Evolutionary conservation across 75 land plant genomes (phyloP).

Genomic region (Gnetum montanum): DNA sequence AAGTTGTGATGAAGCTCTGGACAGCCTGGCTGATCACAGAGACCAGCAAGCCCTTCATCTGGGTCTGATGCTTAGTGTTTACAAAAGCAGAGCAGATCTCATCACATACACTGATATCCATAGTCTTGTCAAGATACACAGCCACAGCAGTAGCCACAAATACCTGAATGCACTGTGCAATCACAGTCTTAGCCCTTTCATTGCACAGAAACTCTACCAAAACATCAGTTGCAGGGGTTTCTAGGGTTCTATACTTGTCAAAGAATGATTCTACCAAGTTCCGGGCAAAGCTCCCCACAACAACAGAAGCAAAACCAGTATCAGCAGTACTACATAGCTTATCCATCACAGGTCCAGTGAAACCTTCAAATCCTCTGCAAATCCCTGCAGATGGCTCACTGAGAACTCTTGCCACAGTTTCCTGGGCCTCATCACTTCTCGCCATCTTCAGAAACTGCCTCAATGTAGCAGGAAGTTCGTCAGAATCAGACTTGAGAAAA

Average conservation of each 20-base stretch:
- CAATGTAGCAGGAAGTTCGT: slow-evolving; percentile 67
- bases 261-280: slow-evolving; percentile 47
- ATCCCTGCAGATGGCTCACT: slow-evolving; percentile 53
- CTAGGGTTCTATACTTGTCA: slow-evolving; percentile 3
- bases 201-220: slow-evolving; percentile 30
- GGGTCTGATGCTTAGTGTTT: slow-evolving; percentile 52
- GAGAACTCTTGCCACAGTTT: slow-evolving; percentile 31
- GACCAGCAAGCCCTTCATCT: slow-evolving; percentile 63
- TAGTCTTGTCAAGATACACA: slow-evolving; percentile 86
- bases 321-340: slow-evolving; percentile 60
- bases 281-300: slow-evolving; percentile 79
- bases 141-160: slow-evolving; percentile 79
- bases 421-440: slow-evolving; percentile 42
- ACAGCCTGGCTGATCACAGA: slow-evolving; percentile 69
- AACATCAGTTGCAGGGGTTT: background rate
- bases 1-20: slow-evolving; percentile 60
- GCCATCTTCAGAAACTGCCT: slow-evolving; percentile 66
- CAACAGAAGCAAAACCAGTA: slow-evolving; percentile 69
- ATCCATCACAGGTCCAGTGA: slow-evolving; percentile 31
- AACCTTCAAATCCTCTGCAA: slow-evolving; percentile 9
- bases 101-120: slow-evolving; percentile 60
- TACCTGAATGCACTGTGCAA: slow-evolving; percentile 50
- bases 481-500: slow-evolving; percentile 63
- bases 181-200: slow-evolving; percentile 22
- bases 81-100: slow-evolving; percentile 53